Evolutionary conservation across 1,139 yeast genomes (phyloP).

Genomic region (Pneumocystis canis): DNA sequence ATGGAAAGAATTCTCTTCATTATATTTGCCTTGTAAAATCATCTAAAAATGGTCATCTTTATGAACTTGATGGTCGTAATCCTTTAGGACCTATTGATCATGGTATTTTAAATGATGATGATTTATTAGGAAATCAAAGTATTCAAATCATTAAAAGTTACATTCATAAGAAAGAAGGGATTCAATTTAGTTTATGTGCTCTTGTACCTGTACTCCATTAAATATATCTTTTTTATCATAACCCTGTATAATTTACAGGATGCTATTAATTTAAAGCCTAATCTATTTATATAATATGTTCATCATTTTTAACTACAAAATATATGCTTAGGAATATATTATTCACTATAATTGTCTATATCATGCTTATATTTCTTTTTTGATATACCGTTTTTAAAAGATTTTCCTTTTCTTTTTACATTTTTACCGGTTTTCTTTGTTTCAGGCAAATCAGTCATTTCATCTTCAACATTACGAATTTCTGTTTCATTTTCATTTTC

Average conservation of each 20-base stretch:
- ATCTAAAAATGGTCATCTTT: conserved; percentile 32
- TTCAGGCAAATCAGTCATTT: not conserved
- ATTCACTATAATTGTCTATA: conserved; percentile 5
- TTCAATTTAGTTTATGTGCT: conserved; percentile 27
- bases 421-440: not conserved
- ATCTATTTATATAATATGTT: not conserved
- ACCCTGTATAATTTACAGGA: not conserved
- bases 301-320: conserved; percentile 11
- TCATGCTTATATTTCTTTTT: not conserved
- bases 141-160: conserved; percentile 47
- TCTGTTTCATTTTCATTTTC: not conserved
- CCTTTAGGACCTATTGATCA: conserved; percentile 51
- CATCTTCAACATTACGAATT: not conserved
- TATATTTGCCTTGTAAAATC: conserved; percentile 61
- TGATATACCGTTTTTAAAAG: not conserved
- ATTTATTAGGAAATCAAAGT: conserved; percentile 41
- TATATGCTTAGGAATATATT: conserved; percentile 12
- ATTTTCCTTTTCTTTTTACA: not conserved
- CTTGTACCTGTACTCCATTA: conserved; percentile 16
- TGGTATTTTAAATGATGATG: conserved; percentile 36
- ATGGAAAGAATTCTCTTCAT: conserved; percentile 52
- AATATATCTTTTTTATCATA: not conserved
- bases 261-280: not conserved
- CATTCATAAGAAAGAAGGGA: conserved; percentile 30
- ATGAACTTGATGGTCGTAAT: conserved; percentile 82